Percentiles rank a stretch among this genome's conserved stretches.
Evolutionary conservation across 768 basidiomycete genomes (phyloP).

Genomic region (Tricholoma bakamatsutake): DNA sequence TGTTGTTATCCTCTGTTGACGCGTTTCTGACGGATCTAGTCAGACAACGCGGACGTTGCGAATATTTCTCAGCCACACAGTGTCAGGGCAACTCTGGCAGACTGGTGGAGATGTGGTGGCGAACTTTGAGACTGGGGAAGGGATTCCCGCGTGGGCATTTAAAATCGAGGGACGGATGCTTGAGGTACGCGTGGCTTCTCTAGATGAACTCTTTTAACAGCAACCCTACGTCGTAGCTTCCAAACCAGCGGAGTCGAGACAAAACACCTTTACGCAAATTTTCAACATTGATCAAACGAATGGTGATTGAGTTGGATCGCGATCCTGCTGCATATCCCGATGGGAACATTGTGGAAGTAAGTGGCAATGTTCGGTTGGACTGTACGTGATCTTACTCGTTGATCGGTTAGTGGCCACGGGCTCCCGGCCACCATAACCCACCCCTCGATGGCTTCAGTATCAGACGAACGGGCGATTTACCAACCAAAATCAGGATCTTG

Average conservation of each 20-base stretch:
- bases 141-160: conserved; percentile 85
- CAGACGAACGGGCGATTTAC: conserved; percentile 71
- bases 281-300: conserved; percentile 76
- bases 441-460: conserved; percentile 84
- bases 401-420: conserved; percentile 54
- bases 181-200: conserved; percentile 44
- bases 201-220: background rate
- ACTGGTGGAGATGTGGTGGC: conserved; percentile 42
- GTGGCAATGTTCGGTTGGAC: conserved; percentile 11
- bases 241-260: conserved; percentile 60
- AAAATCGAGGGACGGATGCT: conserved; percentile 84
- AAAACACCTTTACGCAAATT: conserved; percentile 67
- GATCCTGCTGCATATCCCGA: conserved; percentile 79
- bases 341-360: conserved; percentile 85
- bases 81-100: conserved; percentile 86
- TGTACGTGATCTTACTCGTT: background rate
- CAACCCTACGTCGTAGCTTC: conserved; percentile 32
- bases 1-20: conserved; percentile 4
- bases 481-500: conserved; percentile 76
- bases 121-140: conserved; percentile 78
- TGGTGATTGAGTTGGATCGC: conserved; percentile 84
- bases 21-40: conserved; percentile 1
- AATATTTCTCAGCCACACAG: conserved; percentile 84
- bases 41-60: conserved; percentile 81
- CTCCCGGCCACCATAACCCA: conserved; percentile 49